Base-by-base conservation (phyloP, 306 rosid species). In the Comarum palustre region DNA sequence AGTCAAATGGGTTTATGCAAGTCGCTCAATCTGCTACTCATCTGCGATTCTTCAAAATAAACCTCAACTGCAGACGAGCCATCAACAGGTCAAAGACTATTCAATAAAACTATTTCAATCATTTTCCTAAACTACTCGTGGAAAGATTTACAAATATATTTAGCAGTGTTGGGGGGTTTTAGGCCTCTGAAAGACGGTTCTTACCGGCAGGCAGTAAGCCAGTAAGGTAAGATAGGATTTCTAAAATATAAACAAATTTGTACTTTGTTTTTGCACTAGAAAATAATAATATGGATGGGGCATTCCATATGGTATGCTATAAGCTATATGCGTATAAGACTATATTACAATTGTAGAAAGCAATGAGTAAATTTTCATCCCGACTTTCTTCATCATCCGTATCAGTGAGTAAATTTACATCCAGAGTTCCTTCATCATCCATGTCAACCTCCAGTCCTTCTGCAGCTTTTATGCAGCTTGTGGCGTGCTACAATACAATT, bases 391-490 rank as follows among this genome's bases (percentile, higher is more conserved):
- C 95, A n/a, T 86, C 88, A 27, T 91, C 90, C 42, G 95, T 43
- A 51, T 89, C 55, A 39, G 74, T 51, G 27, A 22, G 71, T 13
- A 66, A 61, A 45, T 69, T 57, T 73, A 39, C 78, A 66, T 65
- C 80, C 57, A 38, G 78, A 24, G 79, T 73, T 22, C 84, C 87
- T 42, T 89, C 95, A 17, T 84, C 88, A 32, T 91, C 89, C 38
- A 95, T 43, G 58, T 89, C 98, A 27, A 87, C 96, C 83, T 90
- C 98, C 60, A 94, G 96, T 51, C 96, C 98, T 77, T 94, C 98
- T 27, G 86, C 88, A 5, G 94, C 98, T 77, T 90, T 77, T 94
- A 97, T 27, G 86, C 88, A 5, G 94, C 98, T 77, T 90, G 86
- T 57, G 60, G 61, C 8, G 24, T 55, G 73, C 51, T 69, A 57